These are phyloP conservation scores for Aspergillus bridgeri DNA, from an alignment of 495 filamentous ascomycete genomes.

Conservation along the genomic window DNA sequence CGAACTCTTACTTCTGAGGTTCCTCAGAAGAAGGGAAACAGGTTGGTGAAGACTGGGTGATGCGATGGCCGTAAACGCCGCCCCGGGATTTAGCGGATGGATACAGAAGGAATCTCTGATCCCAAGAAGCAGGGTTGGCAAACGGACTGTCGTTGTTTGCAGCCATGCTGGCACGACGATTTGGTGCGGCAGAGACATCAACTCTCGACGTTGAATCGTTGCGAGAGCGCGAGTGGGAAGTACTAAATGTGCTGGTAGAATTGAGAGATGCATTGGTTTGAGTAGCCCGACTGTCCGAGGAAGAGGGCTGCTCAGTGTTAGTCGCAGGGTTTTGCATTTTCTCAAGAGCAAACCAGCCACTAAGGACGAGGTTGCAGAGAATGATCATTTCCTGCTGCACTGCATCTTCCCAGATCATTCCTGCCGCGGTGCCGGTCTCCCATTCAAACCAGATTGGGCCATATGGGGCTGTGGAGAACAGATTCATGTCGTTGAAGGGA, in stretches of 20 bases:
- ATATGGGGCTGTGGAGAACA: constrained; percentile 20
- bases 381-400: constrained; percentile 21
- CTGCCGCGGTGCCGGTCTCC: constrained; percentile 14
- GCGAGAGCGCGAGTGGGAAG: not conserved
- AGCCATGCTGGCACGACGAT: constrained; percentile 16
- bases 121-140: constrained; percentile 3
- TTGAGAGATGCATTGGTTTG: constrained; percentile 1
- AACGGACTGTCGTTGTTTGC: constrained; percentile 1
- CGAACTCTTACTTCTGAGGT: not conserved
- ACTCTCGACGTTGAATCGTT: constrained; percentile 7
- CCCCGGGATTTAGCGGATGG: constrained; percentile 7
- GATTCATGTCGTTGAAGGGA: constrained; percentile 9
- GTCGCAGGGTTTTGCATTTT: not conserved
- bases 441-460: constrained; percentile 33
- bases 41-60: constrained; percentile 22
- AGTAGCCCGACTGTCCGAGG: not conserved
- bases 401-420: constrained; percentile 21
- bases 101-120: constrained; percentile 10
- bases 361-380: constrained; percentile 19
- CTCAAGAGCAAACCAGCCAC: constrained; percentile 16
- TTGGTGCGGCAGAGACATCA: constrained; percentile 7
- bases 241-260: not conserved
- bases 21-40: constrained; percentile 11
- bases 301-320: not conserved
- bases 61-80: constrained; percentile 14